Percentiles rank a stretch among this genome's conserved stretches.
Evolutionary conservation across 2,329 filamentous ascomycete genomes (phyloP).

Genomic region (Phialophora macrospora): DNA sequence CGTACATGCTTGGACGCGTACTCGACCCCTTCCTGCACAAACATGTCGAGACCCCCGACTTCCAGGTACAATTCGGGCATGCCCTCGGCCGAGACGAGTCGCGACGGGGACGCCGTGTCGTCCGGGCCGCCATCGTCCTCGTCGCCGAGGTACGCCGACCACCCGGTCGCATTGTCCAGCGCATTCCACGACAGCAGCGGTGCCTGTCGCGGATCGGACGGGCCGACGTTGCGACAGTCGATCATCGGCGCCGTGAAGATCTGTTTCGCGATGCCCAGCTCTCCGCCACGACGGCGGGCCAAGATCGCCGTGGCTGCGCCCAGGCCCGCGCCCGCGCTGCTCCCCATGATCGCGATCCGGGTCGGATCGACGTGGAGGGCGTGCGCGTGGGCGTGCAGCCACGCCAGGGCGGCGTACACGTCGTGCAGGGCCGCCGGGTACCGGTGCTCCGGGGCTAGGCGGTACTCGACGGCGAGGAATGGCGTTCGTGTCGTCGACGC

Average conservation of each 20-base stretch:
- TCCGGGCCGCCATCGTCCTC: slow-evolving; percentile 45
- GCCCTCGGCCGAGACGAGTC: slow-evolving; percentile 45
- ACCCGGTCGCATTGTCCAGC: slow-evolving; percentile 50
- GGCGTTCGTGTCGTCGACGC: slow-evolving; percentile 36
- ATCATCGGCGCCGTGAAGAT: slow-evolving; percentile 57
- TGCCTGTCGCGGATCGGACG: slow-evolving; percentile 43
- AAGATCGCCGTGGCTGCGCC: slow-evolving; percentile 49
- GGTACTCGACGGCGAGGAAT: slow-evolving; percentile 41
- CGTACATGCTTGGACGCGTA: slow-evolving; percentile 50
- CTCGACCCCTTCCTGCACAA: slow-evolving; percentile 49
- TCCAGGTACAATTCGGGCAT: slow-evolving; percentile 54
- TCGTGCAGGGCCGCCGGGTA: slow-evolving; percentile 40
- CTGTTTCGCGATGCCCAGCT: slow-evolving; percentile 47
- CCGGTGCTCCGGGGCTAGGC: slow-evolving; percentile 40
- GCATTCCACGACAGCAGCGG: slow-evolving; percentile 46
- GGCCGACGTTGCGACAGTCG: slow-evolving; percentile 49
- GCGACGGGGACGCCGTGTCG: slow-evolving; percentile 46
- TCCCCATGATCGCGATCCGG: slow-evolving; percentile 51
- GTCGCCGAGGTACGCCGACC: slow-evolving; percentile 47
- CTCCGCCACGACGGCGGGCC: slow-evolving; percentile 44
- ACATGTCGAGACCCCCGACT: slow-evolving; percentile 52
- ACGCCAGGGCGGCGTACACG: slow-evolving; percentile 44
- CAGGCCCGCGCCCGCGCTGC: slow-evolving; percentile 52
- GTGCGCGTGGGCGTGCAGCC: slow-evolving; percentile 46
- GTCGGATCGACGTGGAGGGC: slow-evolving; percentile 50